A percentile compares a stretch with the other conserved stretches of the same genome.
Evolutionary conservation across 768 basidiomycete genomes (phyloP).

Genomic region (Termitomyces sp.): DNA sequence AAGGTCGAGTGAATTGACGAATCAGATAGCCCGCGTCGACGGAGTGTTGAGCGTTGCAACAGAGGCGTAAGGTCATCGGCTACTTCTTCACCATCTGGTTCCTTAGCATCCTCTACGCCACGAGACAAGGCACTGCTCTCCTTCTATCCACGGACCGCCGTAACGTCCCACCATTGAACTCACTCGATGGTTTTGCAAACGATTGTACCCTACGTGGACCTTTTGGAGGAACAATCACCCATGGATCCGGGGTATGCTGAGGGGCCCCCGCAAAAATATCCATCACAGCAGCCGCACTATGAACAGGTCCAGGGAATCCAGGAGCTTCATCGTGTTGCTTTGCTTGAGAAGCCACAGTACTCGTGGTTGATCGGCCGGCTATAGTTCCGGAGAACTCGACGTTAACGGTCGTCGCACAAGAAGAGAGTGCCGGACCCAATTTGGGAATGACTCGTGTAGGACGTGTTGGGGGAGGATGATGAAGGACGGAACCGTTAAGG

Average conservation of each 20-base stretch:
- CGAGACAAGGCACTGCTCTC: constrained; percentile 41
- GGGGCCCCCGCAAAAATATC: constrained; percentile 93
- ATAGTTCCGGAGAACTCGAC: constrained; percentile 87
- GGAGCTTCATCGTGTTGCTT: constrained; percentile 2
- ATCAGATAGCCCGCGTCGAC: constrained; percentile 81
- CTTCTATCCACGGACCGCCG: constrained; percentile 16
- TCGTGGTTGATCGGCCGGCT: constrained; percentile 35
- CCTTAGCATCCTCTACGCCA: constrained; percentile 62
- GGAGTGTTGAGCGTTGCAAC: constrained; percentile 61
- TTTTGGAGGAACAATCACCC: constrained; percentile 59
- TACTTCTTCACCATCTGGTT: constrained; percentile 30
- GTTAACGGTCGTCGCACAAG: constrained; percentile 89
- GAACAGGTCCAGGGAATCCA: constrained; percentile 2
- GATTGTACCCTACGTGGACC: constrained; percentile 24
- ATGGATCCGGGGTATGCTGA: constrained; percentile 50
- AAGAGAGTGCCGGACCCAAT: constrained; percentile 76
- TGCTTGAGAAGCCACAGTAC: constrained; percentile 24
- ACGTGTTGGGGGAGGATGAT: constrained; percentile 13
- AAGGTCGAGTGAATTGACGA: constrained; percentile 91
- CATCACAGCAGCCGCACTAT: constrained; percentile 43
- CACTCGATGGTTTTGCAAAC: constrained; percentile 18
- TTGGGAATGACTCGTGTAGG: constrained; percentile 63
- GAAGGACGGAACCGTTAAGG: constrained; percentile 17
- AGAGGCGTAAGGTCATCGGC: constrained; percentile 45
- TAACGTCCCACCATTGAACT: constrained; percentile 4